Evolutionary conservation across 1,284 basidiomycete species (phyloP).

Genomic region (Sutorius eximius): DNA sequence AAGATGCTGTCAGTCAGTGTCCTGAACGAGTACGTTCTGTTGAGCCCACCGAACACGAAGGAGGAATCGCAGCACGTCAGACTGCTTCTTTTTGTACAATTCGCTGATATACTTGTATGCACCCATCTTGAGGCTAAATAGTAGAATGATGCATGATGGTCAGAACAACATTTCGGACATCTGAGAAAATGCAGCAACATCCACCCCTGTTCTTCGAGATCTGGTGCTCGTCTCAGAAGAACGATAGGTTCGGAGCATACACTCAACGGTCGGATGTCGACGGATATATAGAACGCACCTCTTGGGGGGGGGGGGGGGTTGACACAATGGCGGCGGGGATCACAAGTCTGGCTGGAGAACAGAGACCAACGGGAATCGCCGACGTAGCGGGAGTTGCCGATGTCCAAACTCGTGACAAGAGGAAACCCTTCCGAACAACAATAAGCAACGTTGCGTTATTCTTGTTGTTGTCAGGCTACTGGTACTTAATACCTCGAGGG

Average conservation of each 20-base stretch:
- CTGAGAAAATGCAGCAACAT: conserved; percentile 20
- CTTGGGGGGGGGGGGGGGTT: conserved; percentile 19
- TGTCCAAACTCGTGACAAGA: conserved; percentile 5
- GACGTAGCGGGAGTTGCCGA: conserved; percentile 26
- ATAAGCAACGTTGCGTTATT: conserved; percentile 22
- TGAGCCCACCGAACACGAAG: conserved; percentile 86
- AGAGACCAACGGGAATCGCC: conserved; percentile 21
- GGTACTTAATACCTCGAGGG: conserved; percentile 16
- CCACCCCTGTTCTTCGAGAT: conserved; percentile 25
- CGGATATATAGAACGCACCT: conserved; percentile 30
- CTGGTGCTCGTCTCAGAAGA: conserved; percentile 7
- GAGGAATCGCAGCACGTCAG: conserved; percentile 97
- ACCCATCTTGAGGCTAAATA: conserved; percentile 58
- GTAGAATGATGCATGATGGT: conserved; percentile 12
- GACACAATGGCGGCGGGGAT: conserved; percentile 14
- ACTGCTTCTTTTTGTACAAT: conserved; percentile 95
- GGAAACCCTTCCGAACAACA: conserved; percentile 2
- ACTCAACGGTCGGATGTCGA: not conserved
- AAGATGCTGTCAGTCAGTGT: conserved; percentile 20
- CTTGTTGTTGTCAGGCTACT: conserved; percentile 23
- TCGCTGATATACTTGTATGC: conserved; percentile 98
- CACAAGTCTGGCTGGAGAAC: not conserved
- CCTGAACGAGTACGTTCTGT: not conserved
- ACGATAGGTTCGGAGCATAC: conserved; percentile 1
- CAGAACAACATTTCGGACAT: conserved; percentile 23